phyloP scores from a whole-genome alignment of 116 monocot species.

The Dioscorea cayenensis region DNA sequence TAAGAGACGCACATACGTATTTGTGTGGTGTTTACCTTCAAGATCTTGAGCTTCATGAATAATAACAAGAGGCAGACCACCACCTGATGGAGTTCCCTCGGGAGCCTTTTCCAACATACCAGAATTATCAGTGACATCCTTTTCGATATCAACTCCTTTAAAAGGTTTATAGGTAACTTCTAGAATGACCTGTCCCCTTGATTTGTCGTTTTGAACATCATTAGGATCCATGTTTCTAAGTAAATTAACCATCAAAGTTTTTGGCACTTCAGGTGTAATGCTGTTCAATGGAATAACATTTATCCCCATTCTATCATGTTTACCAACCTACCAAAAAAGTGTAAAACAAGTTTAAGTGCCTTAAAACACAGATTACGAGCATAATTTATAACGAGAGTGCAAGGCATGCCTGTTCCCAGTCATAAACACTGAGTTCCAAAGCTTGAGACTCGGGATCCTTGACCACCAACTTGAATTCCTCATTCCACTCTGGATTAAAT shows the following conservation, averaged over 20 bases:
- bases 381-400: too few relatives aligned
- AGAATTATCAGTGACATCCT: slow-evolving; percentile 19
- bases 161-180: slow-evolving; percentile 82
- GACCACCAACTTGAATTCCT: slow-evolving; percentile 81
- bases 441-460: slow-evolving; percentile 72
- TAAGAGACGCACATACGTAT: slow-evolving; percentile 74
- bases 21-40: slow-evolving; percentile 95
- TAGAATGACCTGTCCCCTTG: slow-evolving; percentile 63
- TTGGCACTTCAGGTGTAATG: slow-evolving; percentile 68
- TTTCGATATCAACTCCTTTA: slow-evolving; percentile 47
- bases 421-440: slow-evolving; percentile 68
- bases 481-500: slow-evolving; percentile 98
- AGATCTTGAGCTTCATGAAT: slow-evolving; percentile 90
- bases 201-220: slow-evolving; percentile 75
- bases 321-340: slow-evolving; percentile 63
- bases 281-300: slow-evolving; percentile 61
- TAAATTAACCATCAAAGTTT: slow-evolving; percentile 56
- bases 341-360: too few relatives aligned
- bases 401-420: slow-evolving; percentile 78
- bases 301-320: slow-evolving; percentile 83
- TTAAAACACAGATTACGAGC: too few relatives aligned
- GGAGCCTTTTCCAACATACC: slow-evolving; percentile 55
- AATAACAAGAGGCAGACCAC: slow-evolving; percentile 75
- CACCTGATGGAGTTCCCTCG: slow-evolving; percentile 69
- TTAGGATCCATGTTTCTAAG: slow-evolving; percentile 79